A percentile compares a stretch with the other conserved stretches of the same genome.
phyloP scores from a whole-genome alignment of 148 eudicot species.

The Cornus controversa region DNA sequence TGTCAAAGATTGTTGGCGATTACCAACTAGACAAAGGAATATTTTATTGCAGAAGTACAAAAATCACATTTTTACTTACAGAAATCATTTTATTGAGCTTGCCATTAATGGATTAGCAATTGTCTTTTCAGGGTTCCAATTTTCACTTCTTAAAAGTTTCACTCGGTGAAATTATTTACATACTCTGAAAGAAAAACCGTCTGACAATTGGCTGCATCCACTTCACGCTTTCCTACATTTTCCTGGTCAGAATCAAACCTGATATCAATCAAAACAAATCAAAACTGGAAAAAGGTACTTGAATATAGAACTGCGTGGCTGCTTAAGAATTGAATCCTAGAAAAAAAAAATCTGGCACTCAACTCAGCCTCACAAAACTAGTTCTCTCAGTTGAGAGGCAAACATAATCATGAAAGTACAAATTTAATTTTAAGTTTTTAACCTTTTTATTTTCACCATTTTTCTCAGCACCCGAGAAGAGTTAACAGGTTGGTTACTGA shows the following conservation, averaged over 20 bases:
- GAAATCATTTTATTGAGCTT: background rate
- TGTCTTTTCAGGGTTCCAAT: too few species aligned
- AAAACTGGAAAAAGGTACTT: background rate
- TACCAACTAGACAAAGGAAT: too few species aligned
- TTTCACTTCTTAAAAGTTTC: too few species aligned
- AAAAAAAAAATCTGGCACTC: background rate
- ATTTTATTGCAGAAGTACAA: too few species aligned
- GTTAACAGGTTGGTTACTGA: too few species aligned
- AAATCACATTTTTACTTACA: background rate
- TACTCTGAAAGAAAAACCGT: constrained; percentile 85
- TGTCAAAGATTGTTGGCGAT: background rate
- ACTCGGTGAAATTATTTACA: constrained; percentile 23
- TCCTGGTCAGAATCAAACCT: constrained; percentile 53
- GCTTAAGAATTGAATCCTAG: background rate
- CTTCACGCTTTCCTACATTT: constrained; percentile 65
- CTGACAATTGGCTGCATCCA: constrained; percentile 74
- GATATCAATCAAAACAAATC: constrained; percentile 7
- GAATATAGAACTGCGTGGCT: background rate
- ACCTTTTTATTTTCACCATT: background rate
- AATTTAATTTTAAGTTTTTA: too few species aligned
- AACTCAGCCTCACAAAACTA: background rate
- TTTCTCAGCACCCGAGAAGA: background rate
- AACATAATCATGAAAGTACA: too few species aligned
- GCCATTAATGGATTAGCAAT: background rate
- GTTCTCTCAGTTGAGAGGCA: background rate